Base-by-base conservation (phyloP, 2,329 filamentous ascomycete species). In the Exophiala phaeomuriformis region DNA sequence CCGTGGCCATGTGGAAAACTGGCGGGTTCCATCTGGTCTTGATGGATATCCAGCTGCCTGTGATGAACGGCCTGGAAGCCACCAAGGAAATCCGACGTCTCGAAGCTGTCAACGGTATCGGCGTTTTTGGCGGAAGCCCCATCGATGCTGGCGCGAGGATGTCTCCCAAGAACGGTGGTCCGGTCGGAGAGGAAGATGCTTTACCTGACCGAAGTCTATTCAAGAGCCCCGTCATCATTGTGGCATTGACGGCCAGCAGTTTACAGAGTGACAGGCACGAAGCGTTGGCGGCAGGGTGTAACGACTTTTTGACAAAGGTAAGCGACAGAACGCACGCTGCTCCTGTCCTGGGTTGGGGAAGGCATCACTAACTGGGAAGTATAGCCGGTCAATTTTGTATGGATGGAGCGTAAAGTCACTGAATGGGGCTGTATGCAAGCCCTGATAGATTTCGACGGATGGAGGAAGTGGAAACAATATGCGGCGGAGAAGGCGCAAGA, bases 381-480 rank as follows among this genome's bases (percentile, higher is more conserved):
- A 45, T 9, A 58, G 88, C 93, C 93, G 19, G 91, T 98, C 62
- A 95, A 95, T 68, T 96, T 96, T 67, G 86, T 94, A 55, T 98
- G 91, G 90, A 81, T 98, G 29, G 89, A 96, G 69, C 83, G 91
- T 53, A 98, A 98, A 70, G 90, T 97, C 63, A 96, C 94, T 73
- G 93, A 98, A 76, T 98, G 93, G 93, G 93, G 93, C 52, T 97
- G 93, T 75, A 98, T 98, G 93, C 93, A 97, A 74, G 93, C 93
- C 6, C 79, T 98, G 28, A 97, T 98, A 65, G 93, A 98, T 73
- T 97, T 93, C 68, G 91, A 97, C 68, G 93, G 93, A 57, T 98
- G 93, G 93, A 82, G 90, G 51, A 89, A 89, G 70, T 98, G 93
- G 93, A 95, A 95, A 69, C 88, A 93, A 65, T 91, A 88, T 66